Base-by-base conservation (phyloP, 495 filamentous ascomycete genomes). In the Talaromyces nanjingensis region DNA sequence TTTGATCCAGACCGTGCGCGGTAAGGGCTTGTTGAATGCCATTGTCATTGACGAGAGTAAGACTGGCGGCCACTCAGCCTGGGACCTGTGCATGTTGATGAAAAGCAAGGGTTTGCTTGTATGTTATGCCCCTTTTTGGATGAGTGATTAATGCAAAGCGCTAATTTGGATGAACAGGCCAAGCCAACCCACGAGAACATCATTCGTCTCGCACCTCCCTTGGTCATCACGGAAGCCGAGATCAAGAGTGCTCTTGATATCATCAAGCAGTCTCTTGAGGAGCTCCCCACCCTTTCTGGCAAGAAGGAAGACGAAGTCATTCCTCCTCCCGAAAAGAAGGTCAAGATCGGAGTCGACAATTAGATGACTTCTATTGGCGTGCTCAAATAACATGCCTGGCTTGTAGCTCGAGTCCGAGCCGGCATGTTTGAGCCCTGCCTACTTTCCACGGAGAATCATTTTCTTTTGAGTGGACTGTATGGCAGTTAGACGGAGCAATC, bases 161-260 rank as follows among this genome's bases (percentile, higher is more conserved):
- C 24, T 55, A 45, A 61, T 55, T 34, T 22, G 25, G 4, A 25
- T 14, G 24, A 52, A 29, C 11, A 96, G 91, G 94, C 94, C 64
- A 99, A 99, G 84, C 96, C 96, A 9, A 99, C 96, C 37, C 94
- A 98, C 76, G 86, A 96, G 69, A 97, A 98, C 73, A 98, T 98
- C 77, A 98, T 85, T 61, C 83, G 83, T 63, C 74, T 85, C 39
- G 83, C 83, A 2, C 83, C 83, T 4, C 83, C 83, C 1, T 68
- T 85, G 45, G 81, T 85, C 22, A 84, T 85, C 68, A 85, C 83
- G 4, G 79, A 84, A 57, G 77, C 81, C 39, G 79, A 85, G 69
- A 78, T 85, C 33, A 63, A 75, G 58, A 70, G 76, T 63, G 75
- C 83, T 0, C 69, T 85, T 58, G 66, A 69, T 1, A 84, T 85